These are phyloP conservation scores for Yamadazyma pseudoaaseri DNA, from an alignment of 1,139 yeast genomes.

Conservation along the genomic window DNA sequence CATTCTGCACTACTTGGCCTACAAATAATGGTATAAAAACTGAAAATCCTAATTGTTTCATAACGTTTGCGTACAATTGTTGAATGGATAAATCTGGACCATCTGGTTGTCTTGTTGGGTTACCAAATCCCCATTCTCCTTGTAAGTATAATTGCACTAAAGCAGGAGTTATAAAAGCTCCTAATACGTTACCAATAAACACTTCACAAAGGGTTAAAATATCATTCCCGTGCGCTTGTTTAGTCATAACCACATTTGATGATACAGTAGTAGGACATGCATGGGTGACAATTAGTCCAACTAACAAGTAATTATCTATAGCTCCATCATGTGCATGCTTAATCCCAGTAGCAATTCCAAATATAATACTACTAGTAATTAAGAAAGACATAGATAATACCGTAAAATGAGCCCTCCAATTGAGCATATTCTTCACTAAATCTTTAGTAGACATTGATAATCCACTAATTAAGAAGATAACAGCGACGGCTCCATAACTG, in stretches of 20 bases:
- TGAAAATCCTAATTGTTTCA: slow-evolving; percentile 83
- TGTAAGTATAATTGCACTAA: slow-evolving; percentile 67
- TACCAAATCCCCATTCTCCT: slow-evolving; percentile 73
- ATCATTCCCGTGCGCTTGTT: slow-evolving; percentile 76
- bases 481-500: slow-evolving; percentile 83
- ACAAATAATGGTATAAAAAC: slow-evolving; percentile 83
- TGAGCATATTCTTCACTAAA: slow-evolving; percentile 55
- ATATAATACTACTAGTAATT: slow-evolving; percentile 72
- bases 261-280: slow-evolving; percentile 91
- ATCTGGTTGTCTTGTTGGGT: slow-evolving; percentile 56
- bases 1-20: slow-evolving; percentile 79
- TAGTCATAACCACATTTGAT: slow-evolving; percentile 91
- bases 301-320: slow-evolving; percentile 72
- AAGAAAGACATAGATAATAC: slow-evolving; percentile 69
- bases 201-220: slow-evolving; percentile 80
- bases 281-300: slow-evolving; percentile 77
- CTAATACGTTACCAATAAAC: slow-evolving; percentile 76
- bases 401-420: slow-evolving; percentile 82
- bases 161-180: slow-evolving; percentile 87
- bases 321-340: slow-evolving; percentile 51
- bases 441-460: slow-evolving; percentile 68
- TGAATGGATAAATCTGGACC: slow-evolving; percentile 48
- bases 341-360: slow-evolving; percentile 71
- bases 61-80: slow-evolving; percentile 66
- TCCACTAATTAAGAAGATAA: slow-evolving; percentile 80